These are phyloP conservation scores for Rhizopogon sp. DNA, from an alignment of 768 basidiomycete species.

Conservation along the genomic window DNA sequence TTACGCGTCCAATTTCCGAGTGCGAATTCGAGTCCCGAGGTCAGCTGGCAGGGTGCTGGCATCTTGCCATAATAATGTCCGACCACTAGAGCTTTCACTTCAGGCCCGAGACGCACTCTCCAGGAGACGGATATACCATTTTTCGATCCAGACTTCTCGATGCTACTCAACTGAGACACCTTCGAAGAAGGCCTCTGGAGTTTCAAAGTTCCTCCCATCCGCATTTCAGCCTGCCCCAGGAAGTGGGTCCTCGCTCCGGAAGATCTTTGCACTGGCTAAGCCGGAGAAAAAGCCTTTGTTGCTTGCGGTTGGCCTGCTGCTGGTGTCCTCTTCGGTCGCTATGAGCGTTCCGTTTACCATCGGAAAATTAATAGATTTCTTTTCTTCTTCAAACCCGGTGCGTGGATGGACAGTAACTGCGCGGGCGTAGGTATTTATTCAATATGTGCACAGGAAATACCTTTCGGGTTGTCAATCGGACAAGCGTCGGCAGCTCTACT, in stretches of 20 bases:
- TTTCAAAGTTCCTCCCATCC: slow-evolving; percentile 26
- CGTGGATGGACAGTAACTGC: slow-evolving; percentile 3
- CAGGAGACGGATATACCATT: background rate
- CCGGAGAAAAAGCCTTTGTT: slow-evolving; percentile 77
- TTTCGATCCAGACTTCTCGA: slow-evolving; percentile 3
- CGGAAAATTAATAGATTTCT: slow-evolving; percentile 93
- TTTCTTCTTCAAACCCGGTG: slow-evolving; percentile 69
- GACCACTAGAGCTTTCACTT: background rate
- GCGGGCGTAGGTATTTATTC: background rate
- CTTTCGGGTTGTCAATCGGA: slow-evolving; percentile 73
- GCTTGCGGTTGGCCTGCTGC: slow-evolving; percentile 71
- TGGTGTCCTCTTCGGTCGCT: slow-evolving; percentile 86
- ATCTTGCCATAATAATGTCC: slow-evolving; percentile 1
- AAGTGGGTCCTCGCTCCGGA: slow-evolving; percentile 60
- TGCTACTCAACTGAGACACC: slow-evolving; percentile 9
- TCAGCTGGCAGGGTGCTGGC: background rate
- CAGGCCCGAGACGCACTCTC: background rate
- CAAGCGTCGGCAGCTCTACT: slow-evolving; percentile 76
- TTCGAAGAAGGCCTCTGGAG: slow-evolving; percentile 4
- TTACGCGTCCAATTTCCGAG: background rate
- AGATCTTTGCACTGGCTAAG: slow-evolving; percentile 72
- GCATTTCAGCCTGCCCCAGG: slow-evolving; percentile 32
- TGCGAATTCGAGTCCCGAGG: background rate
- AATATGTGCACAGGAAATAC: slow-evolving; percentile 51
- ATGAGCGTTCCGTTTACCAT: slow-evolving; percentile 93